These are phyloP conservation scores for Kockovaella imperatae DNA, from an alignment of 768 basidiomycete species.

Conservation along the genomic window DNA sequence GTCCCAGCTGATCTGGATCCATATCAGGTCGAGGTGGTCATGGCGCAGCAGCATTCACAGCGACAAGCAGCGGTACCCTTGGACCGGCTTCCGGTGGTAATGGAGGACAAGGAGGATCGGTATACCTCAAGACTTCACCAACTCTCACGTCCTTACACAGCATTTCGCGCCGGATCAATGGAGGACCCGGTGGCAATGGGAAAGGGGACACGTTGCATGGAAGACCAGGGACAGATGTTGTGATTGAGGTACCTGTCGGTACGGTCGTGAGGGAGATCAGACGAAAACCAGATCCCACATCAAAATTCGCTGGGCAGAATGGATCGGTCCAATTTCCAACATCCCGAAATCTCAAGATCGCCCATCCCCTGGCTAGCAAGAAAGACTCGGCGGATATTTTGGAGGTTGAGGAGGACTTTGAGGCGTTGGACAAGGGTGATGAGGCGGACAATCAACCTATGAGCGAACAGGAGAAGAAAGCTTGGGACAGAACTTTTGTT, in stretches of 20 bases:
- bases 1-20: constrained; percentile 6
- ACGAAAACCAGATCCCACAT: constrained; percentile 57
- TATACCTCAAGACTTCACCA: constrained; percentile 73
- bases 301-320: constrained; percentile 57
- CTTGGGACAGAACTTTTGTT: constrained; percentile 28
- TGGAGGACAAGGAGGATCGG: constrained; percentile 79
- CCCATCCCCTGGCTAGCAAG: constrained; percentile 1
- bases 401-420: constrained; percentile 56
- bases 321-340: constrained; percentile 54
- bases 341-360: constrained; percentile 49
- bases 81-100: constrained; percentile 91
- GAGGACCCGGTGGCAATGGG: constrained; percentile 61
- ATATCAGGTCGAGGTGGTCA: constrained; percentile 73
- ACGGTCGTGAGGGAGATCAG: constrained; percentile 76
- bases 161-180: constrained; percentile 62
- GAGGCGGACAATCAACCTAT: constrained; percentile 51
- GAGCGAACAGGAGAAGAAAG: constrained; percentile 44
- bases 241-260: constrained; percentile 78
- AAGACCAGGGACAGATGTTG: constrained; percentile 59
- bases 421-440: constrained; percentile 62
- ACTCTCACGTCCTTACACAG: constrained; percentile 69
- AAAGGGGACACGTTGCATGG: constrained; percentile 85
- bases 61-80: constrained; percentile 72
- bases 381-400: too few species aligned
- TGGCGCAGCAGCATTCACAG: constrained; percentile 86